Percentiles rank a stretch among this genome's conserved stretches.
phyloP scores from a whole-genome alignment of 2,329 filamentous ascomycete species.

The Verticillium zaregamsianum region DNA sequence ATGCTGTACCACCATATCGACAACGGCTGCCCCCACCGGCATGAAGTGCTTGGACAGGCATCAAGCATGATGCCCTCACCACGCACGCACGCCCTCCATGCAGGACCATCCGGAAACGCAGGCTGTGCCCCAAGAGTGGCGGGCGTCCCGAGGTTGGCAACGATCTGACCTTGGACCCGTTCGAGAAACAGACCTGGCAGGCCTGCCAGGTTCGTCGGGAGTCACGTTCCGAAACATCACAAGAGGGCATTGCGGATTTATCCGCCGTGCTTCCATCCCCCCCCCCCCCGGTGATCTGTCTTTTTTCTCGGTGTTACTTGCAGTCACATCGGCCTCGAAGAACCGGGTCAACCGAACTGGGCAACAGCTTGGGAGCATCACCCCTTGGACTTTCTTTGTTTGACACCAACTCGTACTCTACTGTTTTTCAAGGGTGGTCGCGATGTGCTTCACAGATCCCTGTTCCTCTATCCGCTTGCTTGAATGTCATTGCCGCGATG shows the following conservation, averaged over 20 bases:
- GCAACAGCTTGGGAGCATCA: too few relatives aligned
- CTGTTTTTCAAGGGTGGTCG: too few relatives aligned
- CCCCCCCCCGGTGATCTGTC: too few relatives aligned
- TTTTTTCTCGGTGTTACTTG: too few relatives aligned
- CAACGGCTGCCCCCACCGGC: neutral
- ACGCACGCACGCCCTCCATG: too few relatives aligned
- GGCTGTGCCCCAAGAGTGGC: too few relatives aligned
- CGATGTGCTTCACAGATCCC: neutral
- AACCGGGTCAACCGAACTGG: too few relatives aligned
- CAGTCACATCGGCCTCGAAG: too few relatives aligned
- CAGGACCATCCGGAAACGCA: too few relatives aligned
- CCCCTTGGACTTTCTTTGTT: too few relatives aligned
- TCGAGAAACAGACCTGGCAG: neutral
- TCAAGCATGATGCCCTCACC: neutral
- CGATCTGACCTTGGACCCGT: neutral
- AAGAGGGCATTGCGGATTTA: neutral
- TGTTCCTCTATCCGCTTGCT: neutral
- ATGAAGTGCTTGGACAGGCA: neutral
- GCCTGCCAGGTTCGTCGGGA: neutral
- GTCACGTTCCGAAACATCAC: neutral
- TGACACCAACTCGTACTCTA: too few relatives aligned
- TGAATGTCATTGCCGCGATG: neutral
- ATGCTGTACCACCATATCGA: neutral
- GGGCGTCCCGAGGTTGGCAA: neutral
- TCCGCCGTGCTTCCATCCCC: neutral